A percentile compares a stretch with the other conserved stretches of the same genome.
Evolutionary conservation across 495 filamentous ascomycete genomes (phyloP).

Genomic region (Annulohypoxylon stygium): DNA sequence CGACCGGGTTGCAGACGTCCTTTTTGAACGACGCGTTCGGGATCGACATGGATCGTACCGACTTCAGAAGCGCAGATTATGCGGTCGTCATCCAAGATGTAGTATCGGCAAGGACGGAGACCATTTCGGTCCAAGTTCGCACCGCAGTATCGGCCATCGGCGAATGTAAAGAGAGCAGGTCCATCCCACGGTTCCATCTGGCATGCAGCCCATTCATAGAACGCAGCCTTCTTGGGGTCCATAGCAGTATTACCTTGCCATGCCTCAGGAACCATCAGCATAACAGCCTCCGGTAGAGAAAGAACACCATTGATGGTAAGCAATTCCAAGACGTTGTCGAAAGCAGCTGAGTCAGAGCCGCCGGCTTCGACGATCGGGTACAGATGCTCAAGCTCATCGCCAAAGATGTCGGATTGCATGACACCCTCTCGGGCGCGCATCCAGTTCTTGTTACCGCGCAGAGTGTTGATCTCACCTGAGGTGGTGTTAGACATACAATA

Average conservation of each 20-base stretch:
- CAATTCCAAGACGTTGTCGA: conserved; percentile 97
- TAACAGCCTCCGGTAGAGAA: conserved; percentile 95
- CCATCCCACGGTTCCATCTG: conserved; percentile 99
- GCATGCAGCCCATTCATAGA: conserved; percentile 99
- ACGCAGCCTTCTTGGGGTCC: conserved; percentile 96
- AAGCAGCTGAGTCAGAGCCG: conserved; percentile 97
- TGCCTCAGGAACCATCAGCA: conserved; percentile 99
- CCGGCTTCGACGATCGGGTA: conserved; percentile 98
- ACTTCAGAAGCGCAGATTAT: conserved; percentile 99
- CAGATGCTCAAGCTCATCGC: conserved; percentile 88
- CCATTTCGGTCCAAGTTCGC: conserved; percentile 99
- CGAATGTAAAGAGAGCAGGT: conserved; percentile 97
- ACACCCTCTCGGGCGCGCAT: conserved; percentile 98
- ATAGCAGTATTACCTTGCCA: conserved; percentile 96
- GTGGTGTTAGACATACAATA: conserved; percentile 56
- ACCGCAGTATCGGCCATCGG: conserved; percentile 97
- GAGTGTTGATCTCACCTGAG: conserved; percentile 91
- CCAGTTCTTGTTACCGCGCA: conserved; percentile 99
- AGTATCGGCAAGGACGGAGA: conserved; percentile 96
- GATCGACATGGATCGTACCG: conserved; percentile 91
- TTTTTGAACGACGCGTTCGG: conserved; percentile 92
- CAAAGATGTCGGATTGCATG: conserved; percentile 92
- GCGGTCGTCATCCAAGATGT: conserved; percentile 96
- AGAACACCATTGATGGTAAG: conserved; percentile 97
- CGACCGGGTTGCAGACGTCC: conserved; percentile 94